Conservation (phyloP, 2,329 filamentous ascomycete genomes). For the Trichophyton schoenleinii region DNA sequence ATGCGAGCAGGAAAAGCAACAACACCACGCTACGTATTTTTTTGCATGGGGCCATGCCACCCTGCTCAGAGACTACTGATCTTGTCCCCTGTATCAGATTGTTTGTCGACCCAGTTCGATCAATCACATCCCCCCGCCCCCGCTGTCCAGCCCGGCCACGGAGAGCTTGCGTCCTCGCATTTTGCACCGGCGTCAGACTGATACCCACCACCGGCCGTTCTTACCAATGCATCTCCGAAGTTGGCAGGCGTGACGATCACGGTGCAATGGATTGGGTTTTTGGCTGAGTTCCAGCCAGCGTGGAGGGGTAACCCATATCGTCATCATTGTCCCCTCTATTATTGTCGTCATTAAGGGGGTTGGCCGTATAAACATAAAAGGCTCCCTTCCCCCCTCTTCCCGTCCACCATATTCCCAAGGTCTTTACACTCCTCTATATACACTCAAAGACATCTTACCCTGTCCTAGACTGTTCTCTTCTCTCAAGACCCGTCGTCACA, state of each 20-base stretch:
- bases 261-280: conserved; percentile 5
- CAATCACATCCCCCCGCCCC: conserved; percentile 2
- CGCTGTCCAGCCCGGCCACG: background rate
- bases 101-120: background rate
- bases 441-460: background rate
- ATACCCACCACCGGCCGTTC: background rate
- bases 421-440: background rate
- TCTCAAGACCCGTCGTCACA: background rate
- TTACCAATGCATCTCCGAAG: background rate
- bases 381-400: background rate
- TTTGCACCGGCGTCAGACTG: background rate
- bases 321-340: background rate
- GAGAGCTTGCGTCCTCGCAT: background rate
- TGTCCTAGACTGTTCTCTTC: background rate
- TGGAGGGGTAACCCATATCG: background rate
- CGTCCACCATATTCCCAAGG: background rate
- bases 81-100: background rate
- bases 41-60: background rate
- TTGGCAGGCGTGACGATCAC: conserved; percentile 4
- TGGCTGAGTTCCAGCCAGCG: background rate
- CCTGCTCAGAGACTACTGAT: background rate
- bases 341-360: background rate
- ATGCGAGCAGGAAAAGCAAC: background rate
- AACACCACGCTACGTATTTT: background rate
- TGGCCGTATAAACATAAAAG: conserved; percentile 2